Percentiles rank a stretch among this genome's conserved stretches.
These are phyloP conservation scores for Sambucus nigra DNA, from an alignment of 129 eudicot species.

Conservation along the genomic window DNA sequence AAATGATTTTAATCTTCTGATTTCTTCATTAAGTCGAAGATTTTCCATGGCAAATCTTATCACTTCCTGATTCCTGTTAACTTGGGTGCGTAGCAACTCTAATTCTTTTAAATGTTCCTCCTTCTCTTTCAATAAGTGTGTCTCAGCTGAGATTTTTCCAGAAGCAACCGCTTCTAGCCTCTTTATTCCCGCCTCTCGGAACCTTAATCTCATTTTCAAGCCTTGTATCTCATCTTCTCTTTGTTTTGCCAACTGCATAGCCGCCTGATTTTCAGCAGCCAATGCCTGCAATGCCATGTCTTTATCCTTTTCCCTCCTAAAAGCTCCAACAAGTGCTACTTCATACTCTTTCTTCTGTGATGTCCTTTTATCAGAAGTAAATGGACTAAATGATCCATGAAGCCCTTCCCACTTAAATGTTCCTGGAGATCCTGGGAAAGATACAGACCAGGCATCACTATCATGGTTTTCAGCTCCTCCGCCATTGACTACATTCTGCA, in stretches of 20 bases:
- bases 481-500: conserved; percentile 47
- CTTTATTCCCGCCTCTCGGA: conserved; percentile 86
- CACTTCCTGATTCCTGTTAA: conserved; percentile 91
- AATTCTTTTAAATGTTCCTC: conserved; percentile 59
- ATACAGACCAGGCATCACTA: conserved; percentile 35
- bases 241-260: conserved; percentile 90
- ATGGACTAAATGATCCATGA: not conserved
- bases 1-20: conserved; percentile 83
- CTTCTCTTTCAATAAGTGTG: conserved; percentile 72
- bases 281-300: no score
- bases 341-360: not conserved
- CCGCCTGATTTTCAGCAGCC: no score
- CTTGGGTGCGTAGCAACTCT: conserved; percentile 58
- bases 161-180: conserved; percentile 69
- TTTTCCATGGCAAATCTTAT: conserved; percentile 94
- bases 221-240: conserved; percentile 89
- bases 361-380: not conserved
- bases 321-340: conserved; percentile 59
- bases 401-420: conserved; percentile 48
- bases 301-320: conserved; percentile 98
- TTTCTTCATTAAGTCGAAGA: conserved; percentile 82
- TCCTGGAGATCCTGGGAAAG: conserved; percentile 82
- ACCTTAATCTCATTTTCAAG: conserved; percentile 90
- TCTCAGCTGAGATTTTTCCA: conserved; percentile 63
- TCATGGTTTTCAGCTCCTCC: conserved; percentile 68